Evolutionary conservation across 108 stramenopile species (phyloP), one percentile per base, ranked within the genome.

Genomic region (Schizochytrium sp.): DNA sequence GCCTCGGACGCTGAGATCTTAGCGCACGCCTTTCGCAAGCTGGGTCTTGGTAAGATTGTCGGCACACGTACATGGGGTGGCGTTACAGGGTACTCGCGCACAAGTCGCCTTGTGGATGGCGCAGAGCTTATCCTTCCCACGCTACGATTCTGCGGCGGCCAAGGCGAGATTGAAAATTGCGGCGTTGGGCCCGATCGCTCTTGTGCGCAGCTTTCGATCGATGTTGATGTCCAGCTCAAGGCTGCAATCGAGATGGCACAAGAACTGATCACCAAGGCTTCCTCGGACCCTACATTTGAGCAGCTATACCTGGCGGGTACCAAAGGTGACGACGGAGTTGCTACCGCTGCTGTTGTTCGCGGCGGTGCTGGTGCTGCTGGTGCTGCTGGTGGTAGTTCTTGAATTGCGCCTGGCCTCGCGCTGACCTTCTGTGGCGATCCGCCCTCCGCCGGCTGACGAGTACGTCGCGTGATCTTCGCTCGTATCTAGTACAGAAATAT

Each of bases 21-120:
- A 1, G 76, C 76, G 19, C n/a, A 83, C 51, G n/a, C 76, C 25
- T 83, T 83, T 53, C 76, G 76, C 48, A 53, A 83, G 28, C 45
- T 83, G 76, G 51, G 10, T 6, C 51, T 83, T 12, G 76, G 76
- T 45, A 83, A 83, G 4, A 53, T 83, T 34, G 76, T 83, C 4
- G 76, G 76, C 45, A 83, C 76, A 18, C 45, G 48, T 18, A 83
- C 76, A 12, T 83, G 76, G 76, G 76, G 76, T 12, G 76, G 76
- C 76, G 76, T 83, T 6, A 83, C 76, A 0, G 76, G 76, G 4
- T 53, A 53, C 28, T 83, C 76, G 12, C 45, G 48, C 6, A 53
- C 76, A 23, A 83, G 48, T 45, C 28, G 28, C 3, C 23, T 83
- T 0, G 76, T 83, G 16, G 76, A 83, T 34, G 76, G 76, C 45